Conservation (phyloP, 805 yeast species). For the Torulaspora franciscae region DNA sequence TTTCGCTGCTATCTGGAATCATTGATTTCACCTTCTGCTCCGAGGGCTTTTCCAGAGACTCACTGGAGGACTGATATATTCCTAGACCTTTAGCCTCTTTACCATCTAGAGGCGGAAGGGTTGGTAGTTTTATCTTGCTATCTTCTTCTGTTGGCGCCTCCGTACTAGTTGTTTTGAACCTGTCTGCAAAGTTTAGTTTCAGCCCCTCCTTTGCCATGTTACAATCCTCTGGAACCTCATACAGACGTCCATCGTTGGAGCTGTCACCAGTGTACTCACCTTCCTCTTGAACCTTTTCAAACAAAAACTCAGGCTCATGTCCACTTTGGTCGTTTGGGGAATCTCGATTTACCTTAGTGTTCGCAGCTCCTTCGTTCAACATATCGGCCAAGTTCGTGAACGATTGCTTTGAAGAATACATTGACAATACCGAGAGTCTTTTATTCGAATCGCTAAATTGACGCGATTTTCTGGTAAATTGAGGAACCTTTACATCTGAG, state of each 20-base stretch:
- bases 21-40: slow-evolving; percentile 17
- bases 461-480: slow-evolving; percentile 63
- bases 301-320: slow-evolving; percentile 29
- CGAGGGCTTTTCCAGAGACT: slow-evolving; percentile 8
- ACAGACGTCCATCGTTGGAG: slow-evolving; percentile 26
- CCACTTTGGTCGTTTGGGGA: slow-evolving; percentile 19
- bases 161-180: slow-evolving; percentile 24
- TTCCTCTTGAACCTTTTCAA: slow-evolving; percentile 28
- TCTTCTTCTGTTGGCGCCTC: slow-evolving; percentile 7
- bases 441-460: slow-evolving; percentile 58
- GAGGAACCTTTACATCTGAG: slow-evolving; percentile 63
- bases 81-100: slow-evolving; percentile 29
- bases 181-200: slow-evolving; percentile 40
- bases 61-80: slow-evolving; percentile 23
- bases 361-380: slow-evolving; percentile 29
- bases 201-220: slow-evolving; percentile 20
- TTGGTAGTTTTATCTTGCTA: slow-evolving; percentile 23
- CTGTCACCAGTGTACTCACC: slow-evolving; percentile 15
- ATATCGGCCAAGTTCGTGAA: slow-evolving; percentile 52
- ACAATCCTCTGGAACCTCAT: slow-evolving; percentile 21
- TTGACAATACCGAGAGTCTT: slow-evolving; percentile 65
- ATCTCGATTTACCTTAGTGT: slow-evolving; percentile 10
- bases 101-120: slow-evolving; percentile 30
- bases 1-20: slow-evolving; percentile 15
- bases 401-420: slow-evolving; percentile 64